Evolutionary conservation across 164 flowering plant species (phyloP), one percentile per base, ranked within the genome.

Genomic region (Akebia trifoliata): DNA sequence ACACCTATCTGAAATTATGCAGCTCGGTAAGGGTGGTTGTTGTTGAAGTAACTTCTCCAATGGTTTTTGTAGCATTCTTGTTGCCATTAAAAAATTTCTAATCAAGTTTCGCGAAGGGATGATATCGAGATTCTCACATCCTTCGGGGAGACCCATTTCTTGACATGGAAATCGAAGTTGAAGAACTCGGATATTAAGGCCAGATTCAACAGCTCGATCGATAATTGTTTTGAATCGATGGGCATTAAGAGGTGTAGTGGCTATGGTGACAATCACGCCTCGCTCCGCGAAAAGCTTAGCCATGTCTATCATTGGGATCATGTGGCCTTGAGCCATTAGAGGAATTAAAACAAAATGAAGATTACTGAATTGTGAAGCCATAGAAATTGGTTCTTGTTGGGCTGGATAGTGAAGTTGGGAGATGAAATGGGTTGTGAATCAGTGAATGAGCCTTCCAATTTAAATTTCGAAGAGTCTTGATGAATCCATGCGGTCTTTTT

Each of bases 161-260:
- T 9, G 7, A 26, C 4, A 22, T 8, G 76, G 77, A 36, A 76
- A 68, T 11, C n/a, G 54, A 15, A 76, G 30, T 18, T 56, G 35
- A 24, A 53, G 24, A 3, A 76, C 24, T 0, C 38, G 61, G 26
- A 76, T 60, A n/a, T n/a, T n/a, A n/a, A n/a, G n/a, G n/a, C n/a
- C n/a, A 0, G 62, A 45, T 18, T 35, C 30, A 2, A 25, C 24
- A 18, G 64, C 72, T 0, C 74, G 59, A 26, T 39, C 40, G n/a
- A 76, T 45, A 21, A 24, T 21, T 0, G 63, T 0, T 2, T 61
- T 20, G 45, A 69, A 52, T 1, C 79, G 64, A 0, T 47, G 22
- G 8, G 80, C 76, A 30, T 75, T 77, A 12, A 39, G 38, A 4
- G 82, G 82, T 0, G 87, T 80, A 18, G 85, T 76, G 61, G 80